phyloP scores from a whole-genome alignment of 1,139 yeast genomes.

The Pichia sp. region DNA sequence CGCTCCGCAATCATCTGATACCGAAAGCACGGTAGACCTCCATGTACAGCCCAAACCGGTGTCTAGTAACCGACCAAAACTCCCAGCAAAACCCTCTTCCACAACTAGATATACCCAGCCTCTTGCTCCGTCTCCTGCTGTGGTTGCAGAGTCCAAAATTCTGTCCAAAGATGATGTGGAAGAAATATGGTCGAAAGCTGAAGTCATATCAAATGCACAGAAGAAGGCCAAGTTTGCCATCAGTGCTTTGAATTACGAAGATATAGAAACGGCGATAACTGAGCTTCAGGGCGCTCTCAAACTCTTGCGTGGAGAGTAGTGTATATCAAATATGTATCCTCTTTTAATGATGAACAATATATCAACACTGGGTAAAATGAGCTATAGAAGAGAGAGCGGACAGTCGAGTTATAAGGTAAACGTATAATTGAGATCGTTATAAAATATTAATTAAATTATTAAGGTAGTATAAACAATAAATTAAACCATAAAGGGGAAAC shows the following conservation, averaged over 20 bases:
- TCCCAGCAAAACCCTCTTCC: background rate
- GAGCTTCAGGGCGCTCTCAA: conserved; percentile 66
- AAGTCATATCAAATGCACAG: conserved; percentile 64
- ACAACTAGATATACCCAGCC: background rate
- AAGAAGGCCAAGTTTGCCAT: conserved; percentile 88
- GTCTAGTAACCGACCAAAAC: background rate
- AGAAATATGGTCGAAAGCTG: conserved; percentile 53
- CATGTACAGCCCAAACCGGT: background rate
- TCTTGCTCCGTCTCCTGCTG: background rate
- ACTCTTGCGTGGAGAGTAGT: conserved; percentile 32
- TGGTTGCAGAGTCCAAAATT: conserved; percentile 4
- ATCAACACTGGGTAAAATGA: too few species aligned
- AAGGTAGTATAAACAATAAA: background rate
- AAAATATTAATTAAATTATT: background rate
- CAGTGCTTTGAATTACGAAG: conserved; percentile 92
- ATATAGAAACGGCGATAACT: conserved; percentile 70
- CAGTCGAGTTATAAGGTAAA: background rate
- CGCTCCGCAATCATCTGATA: conserved; percentile 20
- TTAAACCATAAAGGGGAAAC: background rate
- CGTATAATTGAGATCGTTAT: background rate
- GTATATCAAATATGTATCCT: background rate
- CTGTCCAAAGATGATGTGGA: conserved; percentile 44
- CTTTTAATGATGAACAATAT: background rate
- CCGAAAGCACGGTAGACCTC: background rate
- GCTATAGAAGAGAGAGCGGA: too few species aligned